These are phyloP conservation scores for Pichia sporocuriosa DNA, from an alignment of 805 yeast genomes.

Conservation along the genomic window DNA sequence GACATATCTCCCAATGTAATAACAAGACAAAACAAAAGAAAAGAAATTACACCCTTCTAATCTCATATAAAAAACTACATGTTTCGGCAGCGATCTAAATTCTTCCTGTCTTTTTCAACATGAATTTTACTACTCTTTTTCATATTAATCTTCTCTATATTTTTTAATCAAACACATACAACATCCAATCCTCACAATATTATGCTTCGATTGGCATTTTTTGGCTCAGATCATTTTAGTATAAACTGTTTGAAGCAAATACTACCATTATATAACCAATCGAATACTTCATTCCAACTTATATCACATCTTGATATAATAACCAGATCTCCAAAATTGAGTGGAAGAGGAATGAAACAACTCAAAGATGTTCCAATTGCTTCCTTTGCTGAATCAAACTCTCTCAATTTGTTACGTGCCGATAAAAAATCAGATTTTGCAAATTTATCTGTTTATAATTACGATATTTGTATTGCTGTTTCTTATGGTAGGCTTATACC, in stretches of 20 bases:
- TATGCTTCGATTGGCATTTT: constrained; percentile 47
- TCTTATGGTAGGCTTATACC: constrained; percentile 87
- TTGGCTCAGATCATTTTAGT: constrained; percentile 75
- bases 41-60: no score
- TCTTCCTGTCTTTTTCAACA: no score
- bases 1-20: no score
- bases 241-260: constrained; percentile 42
- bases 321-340: constrained; percentile 53
- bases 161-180: no score
- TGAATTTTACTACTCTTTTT: no score
- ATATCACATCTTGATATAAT: constrained; percentile 45
- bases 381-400: constrained; percentile 26
- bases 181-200: no score
- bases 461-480: constrained; percentile 78
- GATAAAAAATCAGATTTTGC: constrained; percentile 38
- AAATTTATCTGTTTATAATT: constrained; percentile 25
- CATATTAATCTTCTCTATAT: no score
- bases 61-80: no score
- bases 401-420: constrained; percentile 40
- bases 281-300: not conserved
- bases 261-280: constrained; percentile 18
- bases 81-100: no score
- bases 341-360: constrained; percentile 49
- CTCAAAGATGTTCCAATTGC: constrained; percentile 51
- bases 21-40: no score